These are phyloP conservation scores for Nothomitra cinnamomea DNA, from an alignment of 2,329 filamentous ascomycete genomes.

Conservation along the genomic window DNA sequence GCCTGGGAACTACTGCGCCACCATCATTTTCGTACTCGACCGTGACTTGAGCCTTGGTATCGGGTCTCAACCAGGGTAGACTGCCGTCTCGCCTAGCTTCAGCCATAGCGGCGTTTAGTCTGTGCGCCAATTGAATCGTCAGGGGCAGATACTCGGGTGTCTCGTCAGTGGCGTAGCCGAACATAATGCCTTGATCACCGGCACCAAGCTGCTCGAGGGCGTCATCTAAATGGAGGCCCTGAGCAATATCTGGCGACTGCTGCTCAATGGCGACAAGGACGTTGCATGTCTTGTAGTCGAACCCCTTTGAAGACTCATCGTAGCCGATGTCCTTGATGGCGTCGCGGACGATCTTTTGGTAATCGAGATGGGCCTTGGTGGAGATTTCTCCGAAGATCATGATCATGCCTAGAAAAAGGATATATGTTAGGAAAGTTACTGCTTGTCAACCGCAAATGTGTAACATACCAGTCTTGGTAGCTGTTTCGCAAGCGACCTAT, in stretches of 20 bases:
- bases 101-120: slow-evolving; percentile 91
- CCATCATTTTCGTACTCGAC: slow-evolving; percentile 96
- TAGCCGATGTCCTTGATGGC: slow-evolving; percentile 98
- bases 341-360: slow-evolving; percentile 90
- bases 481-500: slow-evolving; percentile 85
- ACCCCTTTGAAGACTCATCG: slow-evolving; percentile 91
- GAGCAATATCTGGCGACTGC: slow-evolving; percentile 96
- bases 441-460: background rate
- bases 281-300: slow-evolving; percentile 99
- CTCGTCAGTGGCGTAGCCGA: slow-evolving; percentile 98
- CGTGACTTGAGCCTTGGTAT: slow-evolving; percentile 99
- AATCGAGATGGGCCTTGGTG: slow-evolving; percentile 89
- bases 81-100: slow-evolving; percentile 72
- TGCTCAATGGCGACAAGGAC: slow-evolving; percentile 97
- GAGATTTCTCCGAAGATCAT: slow-evolving; percentile 99
- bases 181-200: slow-evolving; percentile 99
- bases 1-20: slow-evolving; percentile 78
- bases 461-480: slow-evolving; percentile 85
- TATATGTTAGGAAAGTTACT: background rate
- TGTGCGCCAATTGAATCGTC: slow-evolving; percentile 86
- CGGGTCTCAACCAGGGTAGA: slow-evolving; percentile 86
- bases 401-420: slow-evolving; percentile 46
- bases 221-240: slow-evolving; percentile 96
- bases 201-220: slow-evolving; percentile 94
- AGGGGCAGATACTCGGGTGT: slow-evolving; percentile 93